phyloP scores from a whole-genome alignment of 257 asterid species.

The Scutellaria galericulata region DNA sequence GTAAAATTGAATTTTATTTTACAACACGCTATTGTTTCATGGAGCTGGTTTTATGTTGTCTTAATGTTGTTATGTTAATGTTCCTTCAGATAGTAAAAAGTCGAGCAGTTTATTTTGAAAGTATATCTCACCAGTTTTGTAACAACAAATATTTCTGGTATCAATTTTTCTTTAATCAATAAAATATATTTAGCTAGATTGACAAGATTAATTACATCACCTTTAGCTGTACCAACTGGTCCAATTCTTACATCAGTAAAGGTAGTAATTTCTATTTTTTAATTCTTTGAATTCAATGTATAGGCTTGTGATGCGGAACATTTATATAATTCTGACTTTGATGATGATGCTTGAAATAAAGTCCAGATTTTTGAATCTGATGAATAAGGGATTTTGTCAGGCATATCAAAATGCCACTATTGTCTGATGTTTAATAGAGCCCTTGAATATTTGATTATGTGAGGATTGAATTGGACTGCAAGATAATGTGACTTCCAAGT shows the following conservation, averaged over 20 bases:
- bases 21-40: not conserved
- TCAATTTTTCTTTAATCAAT: not conserved
- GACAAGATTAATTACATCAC: not conserved
- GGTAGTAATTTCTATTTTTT: not conserved
- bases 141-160: not conserved
- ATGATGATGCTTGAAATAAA: constrained; percentile 19
- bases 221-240: not conserved
- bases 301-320: constrained; percentile 2
- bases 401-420: constrained; percentile 9
- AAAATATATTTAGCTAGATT: not conserved
- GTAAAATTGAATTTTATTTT: not conserved
- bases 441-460: not conserved
- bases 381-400: constrained; percentile 15
- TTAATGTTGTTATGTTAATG: not conserved
- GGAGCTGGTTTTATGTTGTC: not conserved
- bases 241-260: not conserved
- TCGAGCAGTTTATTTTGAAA: not conserved
- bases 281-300: not conserved
- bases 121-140: not conserved
- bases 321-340: constrained; percentile 1
- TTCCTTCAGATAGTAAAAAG: too few relatives aligned
- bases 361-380: not conserved
- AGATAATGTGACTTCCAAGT: not conserved
- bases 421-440: not conserved
- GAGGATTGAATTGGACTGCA: not conserved